phyloP scores from a whole-genome alignment of 208 protist genomes.

The Trypanosoma melophagium region DNA sequence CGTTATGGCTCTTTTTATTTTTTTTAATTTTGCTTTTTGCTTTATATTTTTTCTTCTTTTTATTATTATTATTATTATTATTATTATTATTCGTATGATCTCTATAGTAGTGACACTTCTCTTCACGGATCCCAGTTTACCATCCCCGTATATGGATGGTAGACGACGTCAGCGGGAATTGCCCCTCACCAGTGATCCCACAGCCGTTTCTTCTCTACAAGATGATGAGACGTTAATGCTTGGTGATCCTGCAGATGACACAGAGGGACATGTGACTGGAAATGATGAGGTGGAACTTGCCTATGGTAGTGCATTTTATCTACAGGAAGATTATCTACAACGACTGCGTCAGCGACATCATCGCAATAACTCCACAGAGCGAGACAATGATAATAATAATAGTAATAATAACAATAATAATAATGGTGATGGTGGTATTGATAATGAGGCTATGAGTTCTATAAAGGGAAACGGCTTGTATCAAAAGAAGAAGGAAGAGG shows the following conservation, averaged over 20 bases:
- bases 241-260: conserved; percentile 35
- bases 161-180: no score
- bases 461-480: not conserved
- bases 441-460: not conserved
- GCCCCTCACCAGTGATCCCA: not conserved
- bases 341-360: conserved; percentile 1
- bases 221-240: not conserved
- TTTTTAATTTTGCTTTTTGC: no score
- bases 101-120: no score
- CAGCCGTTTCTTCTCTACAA: not conserved
- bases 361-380: not conserved
- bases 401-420: conserved; percentile 5
- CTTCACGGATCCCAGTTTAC: no score
- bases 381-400: not conserved
- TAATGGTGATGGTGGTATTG: not conserved
- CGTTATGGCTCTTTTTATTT: no score
- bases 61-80: no score
- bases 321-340: conserved; percentile 36
- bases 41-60: no score
- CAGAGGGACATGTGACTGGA: conserved; percentile 51
- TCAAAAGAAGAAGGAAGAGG: not conserved
- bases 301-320: conserved; percentile 71
- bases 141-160: no score
- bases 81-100: no score
- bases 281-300: conserved; percentile 47